phyloP scores from a whole-genome alignment of 176 grass and related monocot genomes.

The Avena eriantha region DNA sequence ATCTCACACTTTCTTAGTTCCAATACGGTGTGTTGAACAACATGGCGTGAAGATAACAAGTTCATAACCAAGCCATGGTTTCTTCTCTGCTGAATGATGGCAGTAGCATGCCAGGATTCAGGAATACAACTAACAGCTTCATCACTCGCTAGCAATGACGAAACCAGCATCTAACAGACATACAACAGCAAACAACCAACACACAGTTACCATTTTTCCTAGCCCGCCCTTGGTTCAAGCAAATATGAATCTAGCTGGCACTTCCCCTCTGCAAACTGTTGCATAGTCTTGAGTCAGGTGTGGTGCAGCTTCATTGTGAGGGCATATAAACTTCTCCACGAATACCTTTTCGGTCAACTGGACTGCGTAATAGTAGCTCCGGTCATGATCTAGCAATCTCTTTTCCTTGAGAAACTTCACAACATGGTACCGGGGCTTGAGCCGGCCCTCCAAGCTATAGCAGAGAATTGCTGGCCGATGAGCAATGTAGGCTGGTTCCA shows the following conservation, averaged over 20 bases:
- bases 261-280: neutral
- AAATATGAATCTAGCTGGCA: neutral
- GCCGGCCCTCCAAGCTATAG: neutral
- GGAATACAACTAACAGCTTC: neutral
- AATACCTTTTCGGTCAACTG: neutral
- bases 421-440: neutral
- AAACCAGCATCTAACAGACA: neutral
- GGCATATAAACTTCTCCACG: neutral
- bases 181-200: neutral
- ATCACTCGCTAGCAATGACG: neutral
- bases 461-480: neutral
- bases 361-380: neutral
- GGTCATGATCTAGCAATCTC: neutral
- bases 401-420: neutral
- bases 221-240: neutral
- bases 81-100: too few species aligned
- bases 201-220: neutral
- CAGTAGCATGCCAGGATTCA: neutral
- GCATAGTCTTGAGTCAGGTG: neutral
- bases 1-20: too few species aligned
- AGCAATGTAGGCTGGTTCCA: neutral
- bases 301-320: neutral
- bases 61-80: too few species aligned
- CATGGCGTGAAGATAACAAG: too few species aligned
- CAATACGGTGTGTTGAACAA: too few species aligned